Percentiles rank a stretch among this genome's conserved stretches.
Evolutionary conservation across 2,329 filamentous ascomycete genomes (phyloP).

Genomic region (Neofusicoccum kwambonambiense): DNA sequence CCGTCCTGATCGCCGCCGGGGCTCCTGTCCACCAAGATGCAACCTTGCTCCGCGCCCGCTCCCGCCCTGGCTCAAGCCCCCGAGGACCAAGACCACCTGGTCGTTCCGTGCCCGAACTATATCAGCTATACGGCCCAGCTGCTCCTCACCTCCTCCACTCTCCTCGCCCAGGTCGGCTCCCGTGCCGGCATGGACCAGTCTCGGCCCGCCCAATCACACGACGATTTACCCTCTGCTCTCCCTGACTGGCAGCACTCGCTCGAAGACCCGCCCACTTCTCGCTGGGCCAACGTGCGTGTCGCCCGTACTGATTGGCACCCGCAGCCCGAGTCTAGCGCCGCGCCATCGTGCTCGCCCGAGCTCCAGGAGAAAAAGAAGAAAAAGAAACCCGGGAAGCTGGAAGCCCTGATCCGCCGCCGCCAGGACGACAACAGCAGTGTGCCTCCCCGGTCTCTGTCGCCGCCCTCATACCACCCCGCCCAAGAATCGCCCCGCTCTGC

Average conservation of each 20-base stretch:
- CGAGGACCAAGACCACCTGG: neutral
- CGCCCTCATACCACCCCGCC: neutral
- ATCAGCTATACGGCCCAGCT: conserved; percentile 19
- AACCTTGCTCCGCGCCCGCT: conserved; percentile 16
- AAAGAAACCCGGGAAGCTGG: neutral
- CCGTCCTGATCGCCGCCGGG: conserved; percentile 15
- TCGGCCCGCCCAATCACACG: conserved; percentile 3
- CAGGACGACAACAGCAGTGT: neutral
- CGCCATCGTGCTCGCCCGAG: neutral
- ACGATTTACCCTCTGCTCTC: neutral
- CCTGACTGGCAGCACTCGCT: neutral
- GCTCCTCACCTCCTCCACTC: conserved; percentile 12
- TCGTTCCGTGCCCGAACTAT: conserved; percentile 10
- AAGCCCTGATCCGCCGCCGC: neutral
- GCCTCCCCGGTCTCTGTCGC: neutral
- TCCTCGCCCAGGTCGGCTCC: conserved; percentile 15
- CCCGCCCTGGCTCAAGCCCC: neutral
- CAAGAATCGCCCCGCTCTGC: neutral
- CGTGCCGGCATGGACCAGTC: conserved; percentile 15
- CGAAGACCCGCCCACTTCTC: neutral
- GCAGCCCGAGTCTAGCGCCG: neutral
- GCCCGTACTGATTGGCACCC: neutral
- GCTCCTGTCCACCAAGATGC: conserved; percentile 5
- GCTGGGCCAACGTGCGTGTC: conserved; percentile 6
- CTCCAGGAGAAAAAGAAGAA: neutral